Percentiles rank a stretch among this genome's conserved stretches.
These are phyloP conservation scores for Neohortaea acidophila DNA, from an alignment of 495 filamentous ascomycete genomes.

Conservation along the genomic window DNA sequence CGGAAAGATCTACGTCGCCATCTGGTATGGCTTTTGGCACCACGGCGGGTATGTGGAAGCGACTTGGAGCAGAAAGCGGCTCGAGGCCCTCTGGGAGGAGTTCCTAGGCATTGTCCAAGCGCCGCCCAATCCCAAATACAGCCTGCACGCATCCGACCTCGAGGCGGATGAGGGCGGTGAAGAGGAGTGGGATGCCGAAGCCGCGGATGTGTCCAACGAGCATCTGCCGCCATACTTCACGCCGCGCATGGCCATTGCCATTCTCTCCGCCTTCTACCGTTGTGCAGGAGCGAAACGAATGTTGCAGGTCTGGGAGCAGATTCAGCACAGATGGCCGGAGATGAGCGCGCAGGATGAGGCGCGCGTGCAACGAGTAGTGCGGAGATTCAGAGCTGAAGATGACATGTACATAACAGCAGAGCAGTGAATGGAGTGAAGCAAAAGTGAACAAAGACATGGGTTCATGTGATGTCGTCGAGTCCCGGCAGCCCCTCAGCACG, in stretches of 20 bases:
- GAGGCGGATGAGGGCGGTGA: not conserved
- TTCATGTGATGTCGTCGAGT: slow-evolving; percentile 3
- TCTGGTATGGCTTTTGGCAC: slow-evolving; percentile 61
- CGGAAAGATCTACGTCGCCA: slow-evolving; percentile 25
- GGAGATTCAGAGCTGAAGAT: not conserved
- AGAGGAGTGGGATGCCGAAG: not conserved
- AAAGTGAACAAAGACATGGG: slow-evolving; percentile 1
- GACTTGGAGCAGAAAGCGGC: slow-evolving; percentile 46
- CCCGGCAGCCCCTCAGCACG: too few species aligned
- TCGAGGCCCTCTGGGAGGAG: slow-evolving; percentile 32
- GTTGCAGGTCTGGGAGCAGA: slow-evolving; percentile 17
- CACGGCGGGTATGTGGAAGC: slow-evolving; percentile 49
- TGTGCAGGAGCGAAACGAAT: slow-evolving; percentile 13
- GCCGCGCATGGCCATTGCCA: not conserved
- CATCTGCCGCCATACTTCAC: slow-evolving; percentile 7
- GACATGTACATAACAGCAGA: slow-evolving; percentile 1
- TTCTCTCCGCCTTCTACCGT: slow-evolving; percentile 11
- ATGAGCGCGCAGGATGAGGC: slow-evolving; percentile 8
- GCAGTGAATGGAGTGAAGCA: not conserved
- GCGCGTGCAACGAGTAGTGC: not conserved
- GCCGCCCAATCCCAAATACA: too few species aligned
- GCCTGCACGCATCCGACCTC: not conserved
- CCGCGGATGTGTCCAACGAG: slow-evolving; percentile 1
- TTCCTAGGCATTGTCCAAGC: too few species aligned
- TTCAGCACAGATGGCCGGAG: slow-evolving; percentile 4